A percentile compares a stretch with the other conserved stretches of the same genome.
Conservation (phyloP, 768 basidiomycete genomes). For the Pulveroboletus sp. region DNA sequence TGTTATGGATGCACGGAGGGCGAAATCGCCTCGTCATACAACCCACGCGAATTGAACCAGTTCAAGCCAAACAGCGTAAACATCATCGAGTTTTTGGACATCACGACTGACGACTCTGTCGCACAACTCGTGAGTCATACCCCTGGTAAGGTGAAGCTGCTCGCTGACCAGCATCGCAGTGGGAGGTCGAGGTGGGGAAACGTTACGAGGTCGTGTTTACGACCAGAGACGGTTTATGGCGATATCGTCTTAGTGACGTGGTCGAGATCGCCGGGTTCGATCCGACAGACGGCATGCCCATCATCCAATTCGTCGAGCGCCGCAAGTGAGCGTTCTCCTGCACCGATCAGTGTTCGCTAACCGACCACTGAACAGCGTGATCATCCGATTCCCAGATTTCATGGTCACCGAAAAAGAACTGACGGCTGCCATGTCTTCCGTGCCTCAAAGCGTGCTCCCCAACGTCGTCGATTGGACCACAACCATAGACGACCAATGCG, state of each 20-base stretch:
- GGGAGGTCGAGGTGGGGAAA: slow-evolving; percentile 12
- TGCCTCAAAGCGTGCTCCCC: neutral
- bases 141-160: neutral
- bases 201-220: slow-evolving; percentile 21
- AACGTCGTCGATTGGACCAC: slow-evolving; percentile 16
- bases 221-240: slow-evolving; percentile 19
- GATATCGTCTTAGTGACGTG: slow-evolving; percentile 21
- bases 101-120: neutral
- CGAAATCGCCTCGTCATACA: slow-evolving; percentile 6
- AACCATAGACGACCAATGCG: neutral
- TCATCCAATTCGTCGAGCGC: slow-evolving; percentile 15
- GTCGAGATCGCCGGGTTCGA: slow-evolving; percentile 21
- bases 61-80: neutral
- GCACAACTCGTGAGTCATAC: slow-evolving; percentile 1
- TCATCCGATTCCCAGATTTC: slow-evolving; percentile 8
- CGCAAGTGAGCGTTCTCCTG: slow-evolving; percentile 7
- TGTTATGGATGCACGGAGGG: slow-evolving; percentile 7
- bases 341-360: neutral
- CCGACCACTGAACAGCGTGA: neutral
- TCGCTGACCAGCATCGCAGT: slow-evolving; percentile 11
- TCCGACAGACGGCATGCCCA: slow-evolving; percentile 14
- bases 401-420: slow-evolving; percentile 12
- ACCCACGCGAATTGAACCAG: slow-evolving; percentile 4
- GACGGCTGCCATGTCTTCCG: slow-evolving; percentile 4
- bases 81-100: slow-evolving; percentile 17